These are phyloP conservation scores for Rhodofomes roseus DNA, from an alignment of 1,284 basidiomycete species.

Conservation along the genomic window DNA sequence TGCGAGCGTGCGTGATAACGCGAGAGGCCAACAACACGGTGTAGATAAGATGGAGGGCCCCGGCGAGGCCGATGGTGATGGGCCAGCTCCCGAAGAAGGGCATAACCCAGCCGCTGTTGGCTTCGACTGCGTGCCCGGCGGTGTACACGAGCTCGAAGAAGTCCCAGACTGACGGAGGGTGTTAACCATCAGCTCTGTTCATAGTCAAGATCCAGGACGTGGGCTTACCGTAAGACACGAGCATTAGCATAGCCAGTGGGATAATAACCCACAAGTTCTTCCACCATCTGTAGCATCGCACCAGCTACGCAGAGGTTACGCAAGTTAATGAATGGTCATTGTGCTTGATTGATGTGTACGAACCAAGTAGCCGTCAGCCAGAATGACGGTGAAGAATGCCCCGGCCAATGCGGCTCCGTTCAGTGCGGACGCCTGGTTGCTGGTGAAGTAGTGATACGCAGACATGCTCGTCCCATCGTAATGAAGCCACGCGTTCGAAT, in stretches of 20 bases:
- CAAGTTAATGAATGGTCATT: no score
- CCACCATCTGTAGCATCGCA: not conserved
- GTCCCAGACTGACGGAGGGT: not conserved
- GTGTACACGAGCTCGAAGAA: not conserved
- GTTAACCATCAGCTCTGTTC: not conserved
- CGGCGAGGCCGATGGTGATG: not conserved
- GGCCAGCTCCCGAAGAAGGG: not conserved
- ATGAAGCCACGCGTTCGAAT: constrained; percentile 29
- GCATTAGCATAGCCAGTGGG: not conserved
- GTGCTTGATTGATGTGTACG: not conserved
- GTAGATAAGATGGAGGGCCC: not conserved
- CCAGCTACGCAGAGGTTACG: not conserved
- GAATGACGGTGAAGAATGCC: not conserved
- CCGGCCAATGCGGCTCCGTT: not conserved
- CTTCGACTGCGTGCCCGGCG: not conserved
- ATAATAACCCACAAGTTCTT: not conserved
- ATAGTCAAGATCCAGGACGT: not conserved
- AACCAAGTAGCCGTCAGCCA: not conserved
- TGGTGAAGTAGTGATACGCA: not conserved
- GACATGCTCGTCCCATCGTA: constrained; percentile 20
- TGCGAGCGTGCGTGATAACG: not conserved
- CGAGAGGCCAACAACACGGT: not conserved
- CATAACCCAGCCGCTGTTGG: not conserved
- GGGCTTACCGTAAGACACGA: not conserved
- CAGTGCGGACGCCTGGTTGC: not conserved